Evolutionary conservation across 805 yeast genomes (phyloP).

Genomic region (Candida manassasensis): DNA sequence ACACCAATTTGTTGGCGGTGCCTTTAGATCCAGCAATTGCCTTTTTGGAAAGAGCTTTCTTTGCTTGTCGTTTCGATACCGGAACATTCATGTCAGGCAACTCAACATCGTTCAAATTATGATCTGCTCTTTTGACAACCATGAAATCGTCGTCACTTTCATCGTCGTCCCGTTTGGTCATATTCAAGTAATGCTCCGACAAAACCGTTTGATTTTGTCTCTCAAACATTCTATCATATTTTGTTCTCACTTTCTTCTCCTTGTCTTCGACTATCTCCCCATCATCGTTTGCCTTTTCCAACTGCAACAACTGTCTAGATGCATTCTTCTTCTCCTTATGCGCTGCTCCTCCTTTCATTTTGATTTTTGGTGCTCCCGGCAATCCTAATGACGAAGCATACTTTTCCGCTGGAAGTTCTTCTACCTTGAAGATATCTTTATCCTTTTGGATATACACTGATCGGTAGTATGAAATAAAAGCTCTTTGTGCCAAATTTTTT

Average conservation of each 20-base stretch:
- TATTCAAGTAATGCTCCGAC: conserved; percentile 78
- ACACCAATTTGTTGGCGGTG: conserved; percentile 70
- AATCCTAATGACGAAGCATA: conserved; percentile 86
- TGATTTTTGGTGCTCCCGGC: conserved; percentile 94
- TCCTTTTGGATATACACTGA: conserved; percentile 85
- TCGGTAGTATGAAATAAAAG: conserved; percentile 85
- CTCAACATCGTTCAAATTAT: conserved; percentile 59
- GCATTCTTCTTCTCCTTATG: conserved; percentile 75
- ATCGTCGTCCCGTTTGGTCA: conserved; percentile 47
- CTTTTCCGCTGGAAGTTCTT: conserved; percentile 71
- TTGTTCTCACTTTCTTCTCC: conserved; percentile 63
- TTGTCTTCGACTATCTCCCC: conserved; percentile 48
- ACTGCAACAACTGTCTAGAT: conserved; percentile 60
- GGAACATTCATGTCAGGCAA: conserved; percentile 58
- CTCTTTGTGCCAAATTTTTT: conserved; percentile 92
- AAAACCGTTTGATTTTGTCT: conserved; percentile 89
- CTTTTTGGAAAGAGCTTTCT: conserved; percentile 85
- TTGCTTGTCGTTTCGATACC: conserved; percentile 77
- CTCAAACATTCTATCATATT: conserved; percentile 93
- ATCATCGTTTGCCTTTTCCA: conserved; percentile 49
- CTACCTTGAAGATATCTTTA: conserved; percentile 77
- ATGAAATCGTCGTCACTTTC: conserved; percentile 69
- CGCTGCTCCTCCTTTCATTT: conserved; percentile 52
- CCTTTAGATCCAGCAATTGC: conserved; percentile 57
- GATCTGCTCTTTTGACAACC: conserved; percentile 74